A percentile compares a stretch with the other conserved stretches of the same genome.
phyloP scores from a whole-genome alignment of 768 basidiomycete genomes.

The Asterophora lycoperdoides region DNA sequence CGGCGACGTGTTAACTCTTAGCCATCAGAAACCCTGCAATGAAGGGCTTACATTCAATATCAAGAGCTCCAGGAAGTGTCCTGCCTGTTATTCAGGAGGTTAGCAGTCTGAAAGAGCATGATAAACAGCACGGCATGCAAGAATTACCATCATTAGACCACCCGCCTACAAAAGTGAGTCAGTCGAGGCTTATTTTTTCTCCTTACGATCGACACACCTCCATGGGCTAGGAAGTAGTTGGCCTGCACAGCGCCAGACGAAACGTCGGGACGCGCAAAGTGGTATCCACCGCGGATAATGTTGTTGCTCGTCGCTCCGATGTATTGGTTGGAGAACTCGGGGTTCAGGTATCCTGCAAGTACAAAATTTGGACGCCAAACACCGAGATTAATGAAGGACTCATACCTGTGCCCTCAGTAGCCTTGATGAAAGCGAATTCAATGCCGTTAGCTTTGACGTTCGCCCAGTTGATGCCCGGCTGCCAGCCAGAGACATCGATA shows the following conservation, averaged over 20 bases:
- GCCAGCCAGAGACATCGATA: conserved; percentile 53
- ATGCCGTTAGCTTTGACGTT: conserved; percentile 48
- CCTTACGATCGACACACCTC: conserved; percentile 29
- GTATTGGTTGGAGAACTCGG: conserved; percentile 47
- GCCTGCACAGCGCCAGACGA: conserved; percentile 58
- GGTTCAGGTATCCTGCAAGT: conserved; percentile 33
- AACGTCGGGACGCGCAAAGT: conserved; percentile 44
- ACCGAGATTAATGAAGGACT: background rate
- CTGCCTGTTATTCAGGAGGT: conserved; percentile 19
- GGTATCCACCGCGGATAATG: conserved; percentile 49
- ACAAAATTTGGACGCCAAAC: background rate
- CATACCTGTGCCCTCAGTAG: conserved; percentile 43
- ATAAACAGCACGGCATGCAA: background rate
- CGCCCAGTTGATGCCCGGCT: conserved; percentile 47
- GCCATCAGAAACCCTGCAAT: background rate
- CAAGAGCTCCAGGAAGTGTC: conserved; percentile 61
- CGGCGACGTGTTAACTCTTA: background rate
- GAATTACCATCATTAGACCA: conserved; percentile 19
- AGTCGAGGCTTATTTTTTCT: conserved; percentile 18
- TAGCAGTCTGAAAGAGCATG: background rate
- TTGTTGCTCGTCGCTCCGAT: conserved; percentile 50
- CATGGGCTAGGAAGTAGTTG: conserved; percentile 52
- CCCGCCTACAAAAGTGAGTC: conserved; percentile 11
- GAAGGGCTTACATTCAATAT: conserved; percentile 50
- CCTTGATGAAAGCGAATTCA: conserved; percentile 61